Evolutionary conservation across 169 alveolate genomes (phyloP).

Genomic region (Cryptosporidium felis): DNA sequence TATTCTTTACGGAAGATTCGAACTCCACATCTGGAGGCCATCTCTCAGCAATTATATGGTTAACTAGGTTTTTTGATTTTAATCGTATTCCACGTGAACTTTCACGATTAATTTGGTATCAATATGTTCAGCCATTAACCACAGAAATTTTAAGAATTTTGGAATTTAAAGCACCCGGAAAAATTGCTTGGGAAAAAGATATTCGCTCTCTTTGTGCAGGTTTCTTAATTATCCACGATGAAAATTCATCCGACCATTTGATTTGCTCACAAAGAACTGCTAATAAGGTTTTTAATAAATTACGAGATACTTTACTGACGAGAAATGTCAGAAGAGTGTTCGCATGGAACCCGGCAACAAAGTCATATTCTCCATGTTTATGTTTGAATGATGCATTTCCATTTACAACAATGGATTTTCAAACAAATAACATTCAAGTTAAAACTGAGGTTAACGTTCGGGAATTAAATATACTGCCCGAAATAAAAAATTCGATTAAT

Average conservation of each 20-base stretch:
- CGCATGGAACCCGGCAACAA: conserved; percentile 66
- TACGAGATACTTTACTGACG: conserved; percentile 27
- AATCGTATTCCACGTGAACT: conserved; percentile 55
- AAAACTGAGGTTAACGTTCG: conserved; percentile 23
- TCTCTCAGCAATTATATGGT: conserved; percentile 61
- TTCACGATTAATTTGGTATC: conserved; percentile 69
- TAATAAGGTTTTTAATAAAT: conserved; percentile 49
- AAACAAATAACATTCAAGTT: not conserved
- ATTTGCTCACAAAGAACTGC: conserved; percentile 67
- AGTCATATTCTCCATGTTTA: conserved; percentile 58
- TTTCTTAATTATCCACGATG: conserved; percentile 50
- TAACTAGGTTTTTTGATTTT: conserved; percentile 50
- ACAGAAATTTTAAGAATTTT: conserved; percentile 54
- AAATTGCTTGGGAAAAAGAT: conserved; percentile 70
- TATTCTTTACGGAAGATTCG: conserved; percentile 10
- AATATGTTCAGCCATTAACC: conserved; percentile 55
- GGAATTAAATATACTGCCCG: not conserved
- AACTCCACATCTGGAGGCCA: conserved; percentile 49
- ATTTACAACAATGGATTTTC: conserved; percentile 1
- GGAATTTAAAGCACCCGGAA: conserved; percentile 64
- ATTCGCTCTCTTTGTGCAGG: conserved; percentile 56
- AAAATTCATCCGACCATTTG: conserved; percentile 49
- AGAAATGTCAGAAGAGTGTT: conserved; percentile 57
- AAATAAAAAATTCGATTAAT: not conserved
- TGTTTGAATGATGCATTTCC: conserved; percentile 68